Percentiles rank a stretch among this genome's conserved stretches.
phyloP scores from a whole-genome alignment of 352 stramenopile species.

The Pythium sp. region DNA sequence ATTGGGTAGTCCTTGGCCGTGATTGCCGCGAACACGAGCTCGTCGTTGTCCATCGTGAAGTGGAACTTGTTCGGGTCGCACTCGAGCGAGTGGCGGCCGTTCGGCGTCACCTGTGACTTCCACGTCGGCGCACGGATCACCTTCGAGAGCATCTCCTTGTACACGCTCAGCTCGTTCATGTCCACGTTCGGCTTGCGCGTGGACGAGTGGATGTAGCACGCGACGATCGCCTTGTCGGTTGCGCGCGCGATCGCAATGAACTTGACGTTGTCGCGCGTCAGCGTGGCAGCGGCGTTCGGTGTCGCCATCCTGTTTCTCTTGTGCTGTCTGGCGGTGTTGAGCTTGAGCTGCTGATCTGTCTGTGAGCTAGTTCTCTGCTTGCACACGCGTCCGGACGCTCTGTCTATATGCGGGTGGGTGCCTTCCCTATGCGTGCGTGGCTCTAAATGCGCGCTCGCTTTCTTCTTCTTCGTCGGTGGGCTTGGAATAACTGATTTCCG shows the following conservation, averaged over 20 bases:
- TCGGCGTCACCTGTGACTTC: conserved; percentile 85
- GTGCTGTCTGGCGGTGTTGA: conserved; percentile 10
- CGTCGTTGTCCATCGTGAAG: conserved; percentile 88
- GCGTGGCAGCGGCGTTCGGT: conserved; percentile 27
- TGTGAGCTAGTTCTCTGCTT: neutral
- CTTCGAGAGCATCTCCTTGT: conserved; percentile 81
- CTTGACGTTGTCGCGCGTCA: conserved; percentile 83
- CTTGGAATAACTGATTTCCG: conserved; percentile 2
- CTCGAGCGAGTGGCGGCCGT: conserved; percentile 82
- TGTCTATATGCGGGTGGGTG: conserved; percentile 4
- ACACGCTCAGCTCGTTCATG: conserved; percentile 54
- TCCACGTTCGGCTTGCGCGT: conserved; percentile 44
- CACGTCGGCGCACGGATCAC: conserved; percentile 81
- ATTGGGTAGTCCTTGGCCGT: conserved; percentile 83
- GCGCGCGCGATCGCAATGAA: conserved; percentile 78
- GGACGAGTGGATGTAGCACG: conserved; percentile 70
- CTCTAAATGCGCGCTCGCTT: neutral
- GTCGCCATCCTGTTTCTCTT: conserved; percentile 12
- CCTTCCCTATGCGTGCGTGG: neutral
- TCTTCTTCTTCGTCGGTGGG: neutral
- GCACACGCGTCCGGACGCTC: neutral
- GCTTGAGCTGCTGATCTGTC: conserved; percentile 6
- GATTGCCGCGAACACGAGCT: conserved; percentile 81
- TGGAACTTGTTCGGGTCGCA: conserved; percentile 88
- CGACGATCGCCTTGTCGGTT: conserved; percentile 78